phyloP scores from a whole-genome alignment of 306 rosid genomes.

The Inga leiocalycina region DNA sequence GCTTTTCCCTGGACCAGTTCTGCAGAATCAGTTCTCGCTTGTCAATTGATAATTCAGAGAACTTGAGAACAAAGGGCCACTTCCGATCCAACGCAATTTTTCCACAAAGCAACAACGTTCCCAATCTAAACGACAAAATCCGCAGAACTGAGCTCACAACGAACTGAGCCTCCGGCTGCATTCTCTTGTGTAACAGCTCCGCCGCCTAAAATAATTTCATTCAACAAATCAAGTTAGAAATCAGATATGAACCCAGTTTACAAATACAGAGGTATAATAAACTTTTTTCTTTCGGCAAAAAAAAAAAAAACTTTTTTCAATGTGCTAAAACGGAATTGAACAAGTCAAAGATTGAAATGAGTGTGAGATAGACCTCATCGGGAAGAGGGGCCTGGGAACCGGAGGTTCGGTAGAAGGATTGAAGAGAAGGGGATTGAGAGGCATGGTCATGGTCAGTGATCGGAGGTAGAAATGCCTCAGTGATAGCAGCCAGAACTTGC shows the following conservation, averaged over 20 bases:
- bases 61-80: conserved; percentile 77
- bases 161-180: conserved; percentile 43
- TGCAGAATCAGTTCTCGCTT: conserved; percentile 71
- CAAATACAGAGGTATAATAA: neutral
- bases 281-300: no score
- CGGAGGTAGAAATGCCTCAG: conserved; percentile 78
- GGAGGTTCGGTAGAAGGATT: conserved; percentile 51
- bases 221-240: neutral
- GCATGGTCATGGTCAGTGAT: conserved; percentile 5
- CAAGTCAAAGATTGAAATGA: neutral
- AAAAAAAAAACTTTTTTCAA: neutral
- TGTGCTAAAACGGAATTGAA: neutral
- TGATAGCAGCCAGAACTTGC: conserved; percentile 60
- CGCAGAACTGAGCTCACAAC: conserved; percentile 50
- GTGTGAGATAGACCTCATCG: conserved; percentile 58
- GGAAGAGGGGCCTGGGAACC: conserved; percentile 69
- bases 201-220: conserved; percentile 57
- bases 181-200: conserved; percentile 56
- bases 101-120: conserved; percentile 76
- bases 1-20: conserved; percentile 64
- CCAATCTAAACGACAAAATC: conserved; percentile 69
- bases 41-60: conserved; percentile 72
- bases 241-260: neutral
- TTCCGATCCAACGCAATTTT: conserved; percentile 53
- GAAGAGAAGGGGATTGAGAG: conserved; percentile 37